phyloP scores from a whole-genome alignment of 495 filamentous ascomycete genomes.

The Podospora appendiculata region DNA sequence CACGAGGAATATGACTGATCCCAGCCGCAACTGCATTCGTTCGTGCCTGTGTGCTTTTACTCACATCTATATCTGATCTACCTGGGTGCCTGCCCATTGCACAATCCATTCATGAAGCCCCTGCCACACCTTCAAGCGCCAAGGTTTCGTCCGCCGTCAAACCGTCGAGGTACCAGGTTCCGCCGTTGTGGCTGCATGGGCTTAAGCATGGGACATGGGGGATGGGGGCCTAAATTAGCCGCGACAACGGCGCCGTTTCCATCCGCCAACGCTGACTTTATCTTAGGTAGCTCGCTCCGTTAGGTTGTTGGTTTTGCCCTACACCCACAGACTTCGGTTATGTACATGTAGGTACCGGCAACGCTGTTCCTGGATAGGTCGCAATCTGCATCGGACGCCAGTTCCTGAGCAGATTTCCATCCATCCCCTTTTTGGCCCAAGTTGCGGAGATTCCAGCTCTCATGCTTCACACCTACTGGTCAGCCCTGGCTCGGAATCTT shows the following conservation, averaged over 20 bases:
- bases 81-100: not conserved
- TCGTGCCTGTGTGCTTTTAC: too few species aligned
- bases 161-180: not conserved
- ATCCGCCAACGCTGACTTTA: not conserved
- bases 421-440: not conserved
- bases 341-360: not conserved
- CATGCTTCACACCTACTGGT: not conserved
- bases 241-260: not conserved
- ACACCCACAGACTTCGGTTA: too few species aligned
- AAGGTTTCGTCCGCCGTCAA: constrained; percentile 1
- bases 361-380: not conserved
- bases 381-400: not conserved
- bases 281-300: not conserved
- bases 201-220: not conserved
- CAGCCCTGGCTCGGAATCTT: not conserved
- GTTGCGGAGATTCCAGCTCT: not conserved
- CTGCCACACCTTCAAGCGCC: not conserved
- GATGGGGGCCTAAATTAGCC: not conserved
- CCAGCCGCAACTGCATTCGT: too few species aligned
- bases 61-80: not conserved
- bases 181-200: not conserved
- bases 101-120: not conserved
- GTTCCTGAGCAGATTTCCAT: not conserved
- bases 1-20: not conserved
- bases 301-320: not conserved